Base-by-base conservation (phyloP, 1,284 basidiomycete species). In the Irpex sp. region DNA sequence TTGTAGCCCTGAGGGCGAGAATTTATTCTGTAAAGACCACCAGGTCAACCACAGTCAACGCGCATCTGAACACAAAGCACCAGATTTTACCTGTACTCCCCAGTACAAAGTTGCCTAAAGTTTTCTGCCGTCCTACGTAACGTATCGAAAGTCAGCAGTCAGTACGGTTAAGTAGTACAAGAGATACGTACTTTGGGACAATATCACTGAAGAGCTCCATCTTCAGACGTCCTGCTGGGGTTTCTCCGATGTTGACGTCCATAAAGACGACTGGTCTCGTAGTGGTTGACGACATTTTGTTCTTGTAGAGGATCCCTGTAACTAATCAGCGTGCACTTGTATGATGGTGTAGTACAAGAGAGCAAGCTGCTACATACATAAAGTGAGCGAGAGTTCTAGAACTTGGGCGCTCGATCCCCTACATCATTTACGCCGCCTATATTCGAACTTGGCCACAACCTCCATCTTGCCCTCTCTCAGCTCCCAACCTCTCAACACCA, bases 41-140 rank as follows among this genome's bases (percentile, higher is more conserved):
- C 52, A 36, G 17, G 21, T 47, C 21, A 17, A 38, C 7, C 51
- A 38, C 17, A 11, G 2, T 7, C 34, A 56, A 19, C 13, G 9
- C 5, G 15, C 4, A 37, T 9, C 9, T 48, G 15, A 8, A 51
- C 17, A 21, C 40, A 44, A 56, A 11, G 21, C 11, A 17, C 26
- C 26, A n/a, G 26, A 4, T 26, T 26, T n/a, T 15, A 94, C 93
- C 94, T 85, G 77, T 89, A 93, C 78, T 98, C 96, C 37, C 97
- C 97, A 0, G 97, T 98, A 74, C 97, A 98, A 19, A 98, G 80
- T 71, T 98, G 96, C 64, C 97, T 84, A 72, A 99, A 99, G 81
- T 99, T 99, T 78, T 99, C 97, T 1, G 95, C 93, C 0, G 97
- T 98, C 54, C 71, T 73, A 34, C n/a, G 31, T 57, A 60, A 34